These are phyloP conservation scores for Russula sp. DNA, from an alignment of 768 basidiomycete genomes.

Conservation along the genomic window DNA sequence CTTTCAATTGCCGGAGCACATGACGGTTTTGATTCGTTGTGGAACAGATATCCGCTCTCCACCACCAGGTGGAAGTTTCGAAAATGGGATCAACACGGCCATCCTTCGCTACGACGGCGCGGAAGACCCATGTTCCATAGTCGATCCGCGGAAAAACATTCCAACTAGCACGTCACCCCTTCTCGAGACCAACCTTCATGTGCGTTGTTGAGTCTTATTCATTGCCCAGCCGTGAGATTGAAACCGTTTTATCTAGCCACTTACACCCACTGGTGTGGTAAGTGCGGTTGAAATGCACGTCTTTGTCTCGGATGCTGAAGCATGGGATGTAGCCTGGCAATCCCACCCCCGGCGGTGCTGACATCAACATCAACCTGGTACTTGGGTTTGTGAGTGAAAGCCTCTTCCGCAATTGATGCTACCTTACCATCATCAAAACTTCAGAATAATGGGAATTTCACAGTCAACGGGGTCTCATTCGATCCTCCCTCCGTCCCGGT, in stretches of 20 bases:
- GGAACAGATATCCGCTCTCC: slow-evolving; percentile 12
- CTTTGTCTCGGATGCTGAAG: background rate
- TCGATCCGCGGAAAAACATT: slow-evolving; percentile 1
- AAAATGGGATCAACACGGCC: slow-evolving; percentile 16
- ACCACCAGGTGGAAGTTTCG: background rate
- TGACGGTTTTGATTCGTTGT: background rate
- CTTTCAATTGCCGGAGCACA: background rate
- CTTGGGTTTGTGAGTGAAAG: slow-evolving; percentile 21
- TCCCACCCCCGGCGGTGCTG: slow-evolving; percentile 16
- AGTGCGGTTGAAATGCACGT: background rate
- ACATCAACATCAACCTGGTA: slow-evolving; percentile 22
- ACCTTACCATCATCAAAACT: background rate
- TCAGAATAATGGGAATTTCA: background rate
- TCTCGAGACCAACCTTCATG: slow-evolving; percentile 11
- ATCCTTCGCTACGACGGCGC: slow-evolving; percentile 23
- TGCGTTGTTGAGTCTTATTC: background rate
- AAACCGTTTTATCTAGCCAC: slow-evolving; percentile 2
- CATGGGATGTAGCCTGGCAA: slow-evolving; percentile 12
- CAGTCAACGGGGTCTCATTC: slow-evolving; percentile 33
- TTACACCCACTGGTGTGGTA: slow-evolving; percentile 3
- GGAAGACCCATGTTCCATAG: slow-evolving; percentile 11
- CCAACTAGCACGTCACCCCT: slow-evolving; percentile 7
- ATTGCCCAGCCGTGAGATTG: background rate
- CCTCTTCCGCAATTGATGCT: background rate
- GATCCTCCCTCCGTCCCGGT: slow-evolving; percentile 41